Conservation (phyloP, 768 basidiomycete species). For the Rhodotorula graminis region DNA sequence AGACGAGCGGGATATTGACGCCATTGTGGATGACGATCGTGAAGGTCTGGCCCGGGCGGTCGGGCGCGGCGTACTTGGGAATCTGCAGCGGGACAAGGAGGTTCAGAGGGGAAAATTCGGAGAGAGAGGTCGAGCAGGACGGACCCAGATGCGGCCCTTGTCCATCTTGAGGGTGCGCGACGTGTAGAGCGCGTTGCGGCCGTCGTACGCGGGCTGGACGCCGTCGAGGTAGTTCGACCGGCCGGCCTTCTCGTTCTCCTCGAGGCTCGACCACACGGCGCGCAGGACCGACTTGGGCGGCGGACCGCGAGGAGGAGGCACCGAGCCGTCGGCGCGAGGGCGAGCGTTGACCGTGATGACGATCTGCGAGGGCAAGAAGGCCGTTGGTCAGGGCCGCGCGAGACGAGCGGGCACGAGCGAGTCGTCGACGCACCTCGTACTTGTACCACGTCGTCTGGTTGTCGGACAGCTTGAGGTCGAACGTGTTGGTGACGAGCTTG, state of each 20-base stretch:
- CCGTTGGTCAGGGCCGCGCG: too few relatives aligned
- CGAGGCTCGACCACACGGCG: neutral
- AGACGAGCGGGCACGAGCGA: neutral
- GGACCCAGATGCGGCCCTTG: neutral
- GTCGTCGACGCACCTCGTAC: slow-evolving; percentile 17
- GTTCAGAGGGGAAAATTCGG: too few relatives aligned
- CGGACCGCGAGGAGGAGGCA: neutral
- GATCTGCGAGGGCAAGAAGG: neutral
- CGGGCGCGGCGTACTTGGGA: neutral
- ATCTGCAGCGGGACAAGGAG: too few relatives aligned
- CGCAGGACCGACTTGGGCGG: slow-evolving; percentile 6
- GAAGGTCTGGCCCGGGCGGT: slow-evolving; percentile 1
- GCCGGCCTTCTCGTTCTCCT: neutral
- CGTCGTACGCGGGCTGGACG: slow-evolving; percentile 3
- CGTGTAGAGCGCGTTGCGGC: neutral
- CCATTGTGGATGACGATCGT: neutral
- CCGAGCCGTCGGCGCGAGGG: neutral
- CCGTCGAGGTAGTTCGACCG: neutral
- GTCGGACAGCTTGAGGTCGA: neutral
- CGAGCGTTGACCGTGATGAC: neutral
- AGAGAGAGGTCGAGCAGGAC: too few relatives aligned
- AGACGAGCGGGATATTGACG: neutral
- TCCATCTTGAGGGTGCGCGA: neutral
- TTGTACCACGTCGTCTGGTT: neutral
- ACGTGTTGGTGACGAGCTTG: neutral